A percentile compares a stretch with the other conserved stretches of the same genome.
These are phyloP conservation scores for Dactylella cylindrospora DNA, from an alignment of 2,329 filamentous ascomycete genomes.

Conservation along the genomic window DNA sequence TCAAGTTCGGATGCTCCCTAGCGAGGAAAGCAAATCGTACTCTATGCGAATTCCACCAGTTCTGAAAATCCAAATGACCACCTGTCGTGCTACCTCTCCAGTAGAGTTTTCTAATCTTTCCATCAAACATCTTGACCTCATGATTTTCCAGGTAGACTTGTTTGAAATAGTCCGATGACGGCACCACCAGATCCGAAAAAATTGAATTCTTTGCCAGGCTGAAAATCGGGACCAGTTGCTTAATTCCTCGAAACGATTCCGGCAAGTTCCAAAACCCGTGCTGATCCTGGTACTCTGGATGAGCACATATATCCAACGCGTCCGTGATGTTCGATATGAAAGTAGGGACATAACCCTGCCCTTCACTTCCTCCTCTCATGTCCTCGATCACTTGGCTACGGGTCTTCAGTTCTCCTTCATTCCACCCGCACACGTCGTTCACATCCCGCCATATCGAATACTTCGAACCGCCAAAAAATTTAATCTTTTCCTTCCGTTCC, in stretches of 20 bases:
- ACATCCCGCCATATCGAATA: slow-evolving; percentile 12
- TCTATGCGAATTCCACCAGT: slow-evolving; percentile 56
- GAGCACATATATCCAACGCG: slow-evolving; percentile 53
- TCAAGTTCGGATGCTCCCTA: slow-evolving; percentile 1
- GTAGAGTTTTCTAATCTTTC: slow-evolving; percentile 59
- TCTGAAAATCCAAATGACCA: slow-evolving; percentile 51
- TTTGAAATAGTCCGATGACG: slow-evolving; percentile 57
- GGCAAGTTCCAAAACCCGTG: slow-evolving; percentile 57
- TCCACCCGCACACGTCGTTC: slow-evolving; percentile 9
- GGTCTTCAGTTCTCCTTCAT: not conserved
- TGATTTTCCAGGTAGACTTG: slow-evolving; percentile 55
- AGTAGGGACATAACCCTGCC: slow-evolving; percentile 6
- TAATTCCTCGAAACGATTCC: slow-evolving; percentile 53
- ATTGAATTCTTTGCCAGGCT: slow-evolving; percentile 55
- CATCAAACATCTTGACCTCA: slow-evolving; percentile 56
- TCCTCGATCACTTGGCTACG: no score
- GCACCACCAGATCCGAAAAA: slow-evolving; percentile 59
- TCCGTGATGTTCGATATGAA: slow-evolving; percentile 15
- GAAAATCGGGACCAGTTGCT: slow-evolving; percentile 56
- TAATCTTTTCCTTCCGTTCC: slow-evolving; percentile 14
- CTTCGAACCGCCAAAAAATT: not conserved
- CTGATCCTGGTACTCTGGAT: slow-evolving; percentile 54
- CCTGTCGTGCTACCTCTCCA: slow-evolving; percentile 61
- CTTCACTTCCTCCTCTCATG: not conserved
- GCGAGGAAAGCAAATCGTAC: slow-evolving; percentile 54